Conservation (phyloP, 306 rosid species). For the Vachellia collinsii region DNA sequence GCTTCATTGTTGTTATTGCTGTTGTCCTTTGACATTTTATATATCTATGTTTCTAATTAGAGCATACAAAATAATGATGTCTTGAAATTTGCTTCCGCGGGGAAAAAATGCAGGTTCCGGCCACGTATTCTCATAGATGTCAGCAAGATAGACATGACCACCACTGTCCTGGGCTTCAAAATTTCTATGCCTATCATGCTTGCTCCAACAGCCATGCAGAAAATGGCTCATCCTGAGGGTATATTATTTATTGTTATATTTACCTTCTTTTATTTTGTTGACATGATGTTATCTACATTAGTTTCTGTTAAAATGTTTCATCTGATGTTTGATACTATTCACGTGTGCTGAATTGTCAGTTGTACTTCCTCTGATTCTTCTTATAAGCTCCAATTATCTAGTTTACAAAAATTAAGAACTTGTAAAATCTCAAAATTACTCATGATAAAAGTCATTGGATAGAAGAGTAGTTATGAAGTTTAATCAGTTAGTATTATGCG, state of each 20-base stretch:
- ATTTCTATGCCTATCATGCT: conserved; percentile 99
- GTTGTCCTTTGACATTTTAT: neutral
- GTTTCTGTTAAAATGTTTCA: neutral
- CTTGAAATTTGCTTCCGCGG: conserved; percentile 23
- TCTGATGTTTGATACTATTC: neutral
- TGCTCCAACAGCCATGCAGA: conserved; percentile 97
- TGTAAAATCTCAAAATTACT: neutral
- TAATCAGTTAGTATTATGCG: neutral
- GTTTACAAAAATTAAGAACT: neutral
- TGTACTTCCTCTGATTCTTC: neutral
- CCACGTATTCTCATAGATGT: conserved; percentile 96
- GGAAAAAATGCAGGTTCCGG: conserved; percentile 65
- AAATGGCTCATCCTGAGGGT: conserved; percentile 99
- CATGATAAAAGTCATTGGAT: no score
- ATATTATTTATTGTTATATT: conserved; percentile 27
- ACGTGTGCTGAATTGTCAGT: neutral
- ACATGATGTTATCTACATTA: neutral
- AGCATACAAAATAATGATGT: conserved; percentile 23
- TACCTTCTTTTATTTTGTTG: neutral
- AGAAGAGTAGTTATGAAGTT: no score
- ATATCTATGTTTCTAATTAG: neutral
- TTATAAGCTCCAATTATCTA: neutral
- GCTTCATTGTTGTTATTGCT: neutral
- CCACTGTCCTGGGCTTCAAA: conserved; percentile 92
- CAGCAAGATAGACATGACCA: conserved; percentile 87